Evolutionary conservation across 305 asterid genomes (phyloP).

Genomic region (Fraxinus angustifolia): DNA sequence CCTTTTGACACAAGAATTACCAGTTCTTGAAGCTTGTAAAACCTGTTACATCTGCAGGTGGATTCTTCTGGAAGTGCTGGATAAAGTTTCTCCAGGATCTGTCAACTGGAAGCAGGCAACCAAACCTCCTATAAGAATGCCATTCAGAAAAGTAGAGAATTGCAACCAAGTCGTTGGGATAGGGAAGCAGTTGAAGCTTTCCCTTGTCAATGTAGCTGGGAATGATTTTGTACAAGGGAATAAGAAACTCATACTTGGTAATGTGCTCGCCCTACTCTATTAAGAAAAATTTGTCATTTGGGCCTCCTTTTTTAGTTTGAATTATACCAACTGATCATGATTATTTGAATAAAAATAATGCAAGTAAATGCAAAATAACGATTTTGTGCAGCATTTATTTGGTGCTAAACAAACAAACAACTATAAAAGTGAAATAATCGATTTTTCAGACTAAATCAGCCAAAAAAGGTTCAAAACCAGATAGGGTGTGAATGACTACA

Average conservation of each 20-base stretch:
- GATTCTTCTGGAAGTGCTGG: slow-evolving; percentile 79
- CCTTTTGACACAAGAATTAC: slow-evolving; percentile 8
- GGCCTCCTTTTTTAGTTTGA: neutral
- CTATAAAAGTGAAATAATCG: neutral
- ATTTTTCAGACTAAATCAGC: neutral
- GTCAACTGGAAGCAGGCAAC: slow-evolving; percentile 84
- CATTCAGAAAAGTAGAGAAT: slow-evolving; percentile 83
- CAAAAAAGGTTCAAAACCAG: neutral
- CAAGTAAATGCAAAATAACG: neutral
- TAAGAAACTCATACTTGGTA: slow-evolving; percentile 89
- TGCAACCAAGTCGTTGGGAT: slow-evolving; percentile 82
- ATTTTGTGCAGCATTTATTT: neutral
- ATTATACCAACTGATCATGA: neutral
- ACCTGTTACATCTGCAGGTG: slow-evolving; percentile 45
- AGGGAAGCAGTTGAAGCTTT: slow-evolving; percentile 77
- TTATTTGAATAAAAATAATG: neutral
- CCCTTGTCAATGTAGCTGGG: slow-evolving; percentile 87
- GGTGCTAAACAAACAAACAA: neutral
- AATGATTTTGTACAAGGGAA: slow-evolving; percentile 93
- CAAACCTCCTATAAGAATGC: slow-evolving; percentile 91
- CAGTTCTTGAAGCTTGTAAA: slow-evolving; percentile 7
- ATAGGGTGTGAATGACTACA: neutral
- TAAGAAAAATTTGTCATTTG: neutral
- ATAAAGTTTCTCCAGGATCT: slow-evolving; percentile 69
- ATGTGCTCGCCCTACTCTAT: slow-evolving; percentile 25